A percentile compares a stretch with the other conserved stretches of the same genome.
Conservation (phyloP, 202 grass and related monocot genomes). For the Eragrostis tef region DNA sequence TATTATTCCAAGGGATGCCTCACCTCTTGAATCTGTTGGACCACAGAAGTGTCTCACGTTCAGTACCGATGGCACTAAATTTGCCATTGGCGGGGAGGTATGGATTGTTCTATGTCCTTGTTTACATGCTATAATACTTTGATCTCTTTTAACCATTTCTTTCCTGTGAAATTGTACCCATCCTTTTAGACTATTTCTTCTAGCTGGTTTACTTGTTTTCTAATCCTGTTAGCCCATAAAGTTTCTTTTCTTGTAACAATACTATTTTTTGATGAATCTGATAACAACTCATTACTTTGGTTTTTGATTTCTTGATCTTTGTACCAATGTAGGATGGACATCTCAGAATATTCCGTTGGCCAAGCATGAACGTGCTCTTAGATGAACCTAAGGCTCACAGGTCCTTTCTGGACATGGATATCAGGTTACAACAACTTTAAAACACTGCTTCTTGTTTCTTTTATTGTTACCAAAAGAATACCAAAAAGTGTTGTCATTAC, state of each 20-base stretch:
- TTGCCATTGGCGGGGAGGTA: slow-evolving; percentile 94
- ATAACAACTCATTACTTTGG: neutral
- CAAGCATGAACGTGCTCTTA: slow-evolving; percentile 77
- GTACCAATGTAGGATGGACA: slow-evolving; percentile 70
- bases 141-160: slow-evolving; percentile 7
- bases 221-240: slow-evolving; percentile 1
- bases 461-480: slow-evolving; percentile 15
- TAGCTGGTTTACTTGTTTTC: slow-evolving; percentile 15
- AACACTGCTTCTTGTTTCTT: neutral
- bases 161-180: neutral
- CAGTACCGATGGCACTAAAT: slow-evolving; percentile 92
- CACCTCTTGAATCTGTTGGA: slow-evolving; percentile 73
- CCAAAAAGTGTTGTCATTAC: neutral
- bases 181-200: slow-evolving; percentile 25
- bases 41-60: slow-evolving; percentile 90
- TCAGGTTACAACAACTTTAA: slow-evolving; percentile 64
- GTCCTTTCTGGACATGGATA: slow-evolving; percentile 97
- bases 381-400: slow-evolving; percentile 97
- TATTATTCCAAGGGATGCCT: slow-evolving; percentile 64
- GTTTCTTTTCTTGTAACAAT: slow-evolving; percentile 11
- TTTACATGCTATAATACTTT: slow-evolving; percentile 13
- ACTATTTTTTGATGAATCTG: slow-evolving; percentile 34
- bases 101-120: neutral
- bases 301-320: slow-evolving; percentile 19
- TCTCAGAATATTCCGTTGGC: slow-evolving; percentile 95